Percentiles rank a stretch among this genome's conserved stretches.
Evolutionary conservation across 257 asterid genomes (phyloP).

Genomic region (Apocynum venetum): DNA sequence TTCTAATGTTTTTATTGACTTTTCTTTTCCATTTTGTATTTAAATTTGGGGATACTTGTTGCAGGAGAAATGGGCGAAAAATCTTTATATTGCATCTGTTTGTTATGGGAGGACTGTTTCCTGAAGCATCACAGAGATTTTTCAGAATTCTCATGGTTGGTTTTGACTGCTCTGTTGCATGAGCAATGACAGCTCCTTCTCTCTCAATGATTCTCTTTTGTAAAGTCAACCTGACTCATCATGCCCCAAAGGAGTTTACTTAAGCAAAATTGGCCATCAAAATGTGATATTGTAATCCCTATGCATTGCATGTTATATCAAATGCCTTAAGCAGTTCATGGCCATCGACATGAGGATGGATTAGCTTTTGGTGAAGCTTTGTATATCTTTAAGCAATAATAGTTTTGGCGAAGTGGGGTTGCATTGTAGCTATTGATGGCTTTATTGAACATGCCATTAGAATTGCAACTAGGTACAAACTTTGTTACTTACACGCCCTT

Average conservation of each 20-base stretch:
- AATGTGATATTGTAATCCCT: conserved; percentile 9
- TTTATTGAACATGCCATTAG: conserved; percentile 6
- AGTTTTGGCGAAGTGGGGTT: conserved; percentile 8
- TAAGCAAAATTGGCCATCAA: background rate
- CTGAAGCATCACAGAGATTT: conserved; percentile 31
- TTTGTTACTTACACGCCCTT: background rate
- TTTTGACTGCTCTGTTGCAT: conserved; percentile 2
- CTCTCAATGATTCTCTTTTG: background rate
- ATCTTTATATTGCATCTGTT: conserved; percentile 72
- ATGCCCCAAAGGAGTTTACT: background rate
- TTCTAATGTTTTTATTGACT: background rate
- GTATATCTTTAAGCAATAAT: conserved; percentile 24
- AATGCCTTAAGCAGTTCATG: conserved; percentile 17
- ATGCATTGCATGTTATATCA: conserved; percentile 1
- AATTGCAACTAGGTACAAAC: conserved; percentile 9
- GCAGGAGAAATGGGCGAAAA: conserved; percentile 86
- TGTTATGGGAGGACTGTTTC: conserved; percentile 81
- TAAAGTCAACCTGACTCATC: conserved; percentile 1
- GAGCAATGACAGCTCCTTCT: background rate
- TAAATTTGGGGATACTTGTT: conserved; percentile 4
- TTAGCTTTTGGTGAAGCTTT: conserved; percentile 21
- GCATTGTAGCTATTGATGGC: conserved; percentile 14
- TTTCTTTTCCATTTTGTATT: background rate
- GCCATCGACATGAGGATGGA: conserved; percentile 11
- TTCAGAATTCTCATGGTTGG: conserved; percentile 11